Conservation (phyloP, 768 basidiomycete genomes). For the Trametes gibbosa region DNA sequence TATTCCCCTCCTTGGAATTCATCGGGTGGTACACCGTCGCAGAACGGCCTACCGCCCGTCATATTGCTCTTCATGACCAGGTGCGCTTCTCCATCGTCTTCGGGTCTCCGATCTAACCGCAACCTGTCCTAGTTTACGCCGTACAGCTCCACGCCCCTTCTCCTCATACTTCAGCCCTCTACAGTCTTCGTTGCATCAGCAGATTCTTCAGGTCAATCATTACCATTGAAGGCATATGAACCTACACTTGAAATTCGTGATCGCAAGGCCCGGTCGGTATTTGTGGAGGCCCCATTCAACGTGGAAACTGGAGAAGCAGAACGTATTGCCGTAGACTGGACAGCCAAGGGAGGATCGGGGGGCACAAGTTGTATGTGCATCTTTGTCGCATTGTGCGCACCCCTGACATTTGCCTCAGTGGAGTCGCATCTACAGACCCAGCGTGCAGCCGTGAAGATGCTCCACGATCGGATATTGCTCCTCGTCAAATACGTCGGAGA, state of each 20-base stretch:
- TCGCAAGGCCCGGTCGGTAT: slow-evolving; percentile 71
- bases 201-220: slow-evolving; percentile 61
- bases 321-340: slow-evolving; percentile 97
- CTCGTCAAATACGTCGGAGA: slow-evolving; percentile 84
- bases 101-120: not conserved
- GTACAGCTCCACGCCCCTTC: slow-evolving; percentile 86
- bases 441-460: slow-evolving; percentile 94
- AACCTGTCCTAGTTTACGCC: slow-evolving; percentile 60
- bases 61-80: slow-evolving; percentile 86
- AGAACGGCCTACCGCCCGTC: slow-evolving; percentile 63
- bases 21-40: slow-evolving; percentile 98
- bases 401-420: slow-evolving; percentile 46
- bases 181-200: slow-evolving; percentile 39
- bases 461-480: slow-evolving; percentile 84
- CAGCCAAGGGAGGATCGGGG: slow-evolving; percentile 80
- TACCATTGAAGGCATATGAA: slow-evolving; percentile 94
- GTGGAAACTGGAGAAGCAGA: slow-evolving; percentile 99
- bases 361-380: slow-evolving; percentile 68
- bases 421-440: slow-evolving; percentile 89
- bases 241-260: slow-evolving; percentile 84
- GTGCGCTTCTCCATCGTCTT: slow-evolving; percentile 35
- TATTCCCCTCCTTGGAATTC: slow-evolving; percentile 95
- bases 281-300: slow-evolving; percentile 80
- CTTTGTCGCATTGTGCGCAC: not conserved
- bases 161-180: slow-evolving; percentile 71